phyloP scores from a whole-genome alignment of 805 yeast species.

The Nakazawaea ishiwadae region DNA sequence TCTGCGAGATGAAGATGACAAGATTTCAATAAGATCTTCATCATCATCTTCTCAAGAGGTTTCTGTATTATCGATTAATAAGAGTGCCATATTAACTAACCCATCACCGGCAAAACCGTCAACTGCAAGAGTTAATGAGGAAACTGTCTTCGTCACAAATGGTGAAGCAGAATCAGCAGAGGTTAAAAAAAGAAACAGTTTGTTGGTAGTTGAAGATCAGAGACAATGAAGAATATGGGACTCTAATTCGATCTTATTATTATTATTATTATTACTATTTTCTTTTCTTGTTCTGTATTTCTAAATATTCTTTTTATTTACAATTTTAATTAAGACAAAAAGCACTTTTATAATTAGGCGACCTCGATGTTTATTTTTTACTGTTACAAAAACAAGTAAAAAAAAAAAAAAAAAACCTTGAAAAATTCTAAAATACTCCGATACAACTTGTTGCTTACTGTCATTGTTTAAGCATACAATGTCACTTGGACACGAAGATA shows the following conservation, averaged over 20 bases:
- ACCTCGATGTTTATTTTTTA: too few species aligned
- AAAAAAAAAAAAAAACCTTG: too few species aligned
- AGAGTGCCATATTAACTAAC: too few species aligned
- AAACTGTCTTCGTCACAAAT: conserved; percentile 2
- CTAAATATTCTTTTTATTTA: too few species aligned
- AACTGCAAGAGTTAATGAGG: conserved; percentile 5
- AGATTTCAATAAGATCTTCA: not conserved
- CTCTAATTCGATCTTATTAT: not conserved
- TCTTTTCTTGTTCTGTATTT: too few species aligned
- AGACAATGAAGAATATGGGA: not conserved
- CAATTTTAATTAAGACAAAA: too few species aligned
- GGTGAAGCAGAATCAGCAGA: not conserved
- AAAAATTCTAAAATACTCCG: too few species aligned
- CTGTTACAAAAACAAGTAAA: too few species aligned
- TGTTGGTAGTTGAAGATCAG: too few species aligned
- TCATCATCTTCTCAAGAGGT: not conserved
- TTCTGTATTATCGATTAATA: conserved; percentile 2
- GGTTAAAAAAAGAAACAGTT: not conserved
- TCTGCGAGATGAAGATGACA: not conserved
- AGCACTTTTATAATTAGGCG: too few species aligned
- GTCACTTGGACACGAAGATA: conserved; percentile 10
- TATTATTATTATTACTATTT: too few species aligned
- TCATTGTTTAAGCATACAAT: not conserved
- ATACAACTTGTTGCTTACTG: too few species aligned
- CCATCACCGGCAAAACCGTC: conserved; percentile 4